Conservation (phyloP, 176 grass and related monocot species). For the Rhipidocladum racemiflorum region DNA sequence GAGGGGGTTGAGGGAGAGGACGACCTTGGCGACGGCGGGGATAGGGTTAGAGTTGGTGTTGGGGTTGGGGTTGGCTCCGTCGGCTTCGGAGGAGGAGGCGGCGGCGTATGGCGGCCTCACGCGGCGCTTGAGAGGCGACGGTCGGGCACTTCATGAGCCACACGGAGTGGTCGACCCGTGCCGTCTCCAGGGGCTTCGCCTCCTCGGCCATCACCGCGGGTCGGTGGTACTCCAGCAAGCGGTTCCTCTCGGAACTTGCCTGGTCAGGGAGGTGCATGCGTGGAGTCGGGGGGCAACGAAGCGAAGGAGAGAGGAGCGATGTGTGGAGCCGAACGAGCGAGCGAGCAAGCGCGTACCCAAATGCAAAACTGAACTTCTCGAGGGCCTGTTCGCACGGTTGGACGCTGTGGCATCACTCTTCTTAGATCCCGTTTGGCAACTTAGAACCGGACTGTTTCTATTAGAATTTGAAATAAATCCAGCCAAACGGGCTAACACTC, state of each 20-base stretch:
- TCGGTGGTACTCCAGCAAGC: not conserved
- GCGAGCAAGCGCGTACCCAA: too few relatives aligned
- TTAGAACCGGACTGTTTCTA: too few relatives aligned
- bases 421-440: too few relatives aligned
- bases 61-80: not conserved
- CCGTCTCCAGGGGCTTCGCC: constrained; percentile 65
- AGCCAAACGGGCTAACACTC: too few relatives aligned
- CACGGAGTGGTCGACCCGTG: constrained; percentile 59
- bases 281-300: too few relatives aligned
- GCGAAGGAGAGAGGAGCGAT: too few relatives aligned
- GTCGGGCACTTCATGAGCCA: constrained; percentile 97
- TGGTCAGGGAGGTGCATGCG: too few relatives aligned
- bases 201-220: constrained; percentile 40
- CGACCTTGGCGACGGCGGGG: constrained; percentile 68
- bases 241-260: not conserved
- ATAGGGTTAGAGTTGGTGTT: constrained; percentile 34
- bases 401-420: too few relatives aligned
- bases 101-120: constrained; percentile 41
- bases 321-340: too few relatives aligned
- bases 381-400: too few relatives aligned
- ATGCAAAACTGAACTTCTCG: too few relatives aligned
- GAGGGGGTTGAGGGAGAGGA: constrained; percentile 83
- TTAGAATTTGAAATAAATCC: too few relatives aligned
- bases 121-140: constrained; percentile 62
- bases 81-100: not conserved